These are phyloP conservation scores for Hanseniaspora mollemarum DNA, from an alignment of 805 yeast species.

Conservation along the genomic window DNA sequence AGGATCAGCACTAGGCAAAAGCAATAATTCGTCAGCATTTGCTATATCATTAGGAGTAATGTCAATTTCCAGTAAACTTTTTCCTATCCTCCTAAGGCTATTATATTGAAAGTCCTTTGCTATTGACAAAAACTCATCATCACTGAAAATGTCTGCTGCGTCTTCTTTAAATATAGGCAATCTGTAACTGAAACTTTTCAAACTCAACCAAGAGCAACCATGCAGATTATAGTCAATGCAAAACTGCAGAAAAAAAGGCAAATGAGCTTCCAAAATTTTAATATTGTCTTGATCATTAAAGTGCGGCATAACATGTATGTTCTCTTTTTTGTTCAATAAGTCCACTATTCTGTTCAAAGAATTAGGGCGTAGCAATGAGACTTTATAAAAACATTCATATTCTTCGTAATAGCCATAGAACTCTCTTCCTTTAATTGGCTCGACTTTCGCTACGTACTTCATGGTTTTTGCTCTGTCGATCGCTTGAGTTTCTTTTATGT, in stretches of 20 bases:
- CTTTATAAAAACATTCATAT: constrained; percentile 52
- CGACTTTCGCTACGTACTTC: constrained; percentile 46
- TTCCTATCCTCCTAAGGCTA: constrained; percentile 43
- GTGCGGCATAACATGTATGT: constrained; percentile 22
- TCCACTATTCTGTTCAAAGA: constrained; percentile 45
- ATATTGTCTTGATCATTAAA: constrained; percentile 29
- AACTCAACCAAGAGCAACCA: constrained; percentile 69
- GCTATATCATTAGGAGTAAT: constrained; percentile 46
- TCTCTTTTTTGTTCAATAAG: constrained; percentile 29
- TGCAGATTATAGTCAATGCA: constrained; percentile 69
- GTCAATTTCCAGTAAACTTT: constrained; percentile 62
- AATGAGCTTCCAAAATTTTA: constrained; percentile 67
- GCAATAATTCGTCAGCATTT: constrained; percentile 39
- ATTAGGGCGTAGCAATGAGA: constrained; percentile 54
- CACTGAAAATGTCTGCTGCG: constrained; percentile 19
- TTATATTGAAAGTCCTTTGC: constrained; percentile 18
- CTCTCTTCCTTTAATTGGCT: constrained; percentile 61
- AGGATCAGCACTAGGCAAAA: constrained; percentile 2
- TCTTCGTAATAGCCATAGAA: constrained; percentile 76
- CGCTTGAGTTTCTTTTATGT: too few relatives aligned
- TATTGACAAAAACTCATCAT: constrained; percentile 15
- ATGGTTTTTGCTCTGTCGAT: constrained; percentile 18
- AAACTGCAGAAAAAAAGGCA: constrained; percentile 68
- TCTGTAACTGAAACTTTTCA: constrained; percentile 42
- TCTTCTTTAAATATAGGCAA: constrained; percentile 38